Conservation (phyloP, 495 filamentous ascomycete genomes). For the Mytilinidion resinicola region DNA sequence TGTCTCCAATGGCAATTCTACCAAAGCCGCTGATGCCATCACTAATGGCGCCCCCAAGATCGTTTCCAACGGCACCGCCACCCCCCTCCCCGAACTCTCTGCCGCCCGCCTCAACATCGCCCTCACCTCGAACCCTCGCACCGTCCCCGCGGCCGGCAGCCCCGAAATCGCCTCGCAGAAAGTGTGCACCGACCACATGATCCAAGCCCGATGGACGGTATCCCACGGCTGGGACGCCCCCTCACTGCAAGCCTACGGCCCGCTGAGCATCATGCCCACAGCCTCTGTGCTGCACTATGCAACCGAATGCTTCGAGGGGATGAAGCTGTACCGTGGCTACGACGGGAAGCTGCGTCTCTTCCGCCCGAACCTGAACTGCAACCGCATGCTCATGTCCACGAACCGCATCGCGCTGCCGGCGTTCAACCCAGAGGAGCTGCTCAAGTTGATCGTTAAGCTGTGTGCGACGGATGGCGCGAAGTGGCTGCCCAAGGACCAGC, state of each 20-base stretch:
- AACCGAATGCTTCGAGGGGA: conserved; percentile 86
- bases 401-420: conserved; percentile 70
- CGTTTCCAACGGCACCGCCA: neutral
- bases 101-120: conserved; percentile 66
- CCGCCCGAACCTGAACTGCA: conserved; percentile 70
- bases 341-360: conserved; percentile 81
- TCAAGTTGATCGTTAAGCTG: conserved; percentile 67
- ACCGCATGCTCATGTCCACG: conserved; percentile 64
- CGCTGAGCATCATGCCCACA: conserved; percentile 74
- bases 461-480: conserved; percentile 63
- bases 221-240: conserved; percentile 68
- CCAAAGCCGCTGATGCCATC: neutral
- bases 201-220: conserved; percentile 65
- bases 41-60: neutral
- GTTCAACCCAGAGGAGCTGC: conserved; percentile 64
- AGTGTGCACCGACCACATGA: conserved; percentile 82
- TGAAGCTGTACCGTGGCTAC: conserved; percentile 79
- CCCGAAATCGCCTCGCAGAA: conserved; percentile 38
- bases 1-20: neutral
- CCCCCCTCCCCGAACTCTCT: conserved; percentile 47
- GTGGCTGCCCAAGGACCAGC: conserved; percentile 68
- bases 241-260: conserved; percentile 71
- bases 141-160: conserved; percentile 55
- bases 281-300: conserved; percentile 86
- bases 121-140: conserved; percentile 56